Percentiles rank a stretch among this genome's conserved stretches.
Evolutionary conservation across 768 basidiomycete species (phyloP).

Genomic region (Inosperma sp.): DNA sequence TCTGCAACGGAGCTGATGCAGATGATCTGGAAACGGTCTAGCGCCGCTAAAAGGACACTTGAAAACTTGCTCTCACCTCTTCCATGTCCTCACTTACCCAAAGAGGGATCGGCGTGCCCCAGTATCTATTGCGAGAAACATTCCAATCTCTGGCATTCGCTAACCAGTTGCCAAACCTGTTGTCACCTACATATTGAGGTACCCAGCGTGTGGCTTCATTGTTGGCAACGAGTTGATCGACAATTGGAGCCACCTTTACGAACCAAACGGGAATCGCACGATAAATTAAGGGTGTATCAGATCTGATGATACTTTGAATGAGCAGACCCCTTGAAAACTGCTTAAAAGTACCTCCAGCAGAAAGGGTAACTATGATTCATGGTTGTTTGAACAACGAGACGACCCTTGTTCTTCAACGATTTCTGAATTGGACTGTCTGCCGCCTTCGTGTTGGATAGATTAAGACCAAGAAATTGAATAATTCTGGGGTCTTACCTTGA

Average conservation of each 20-base stretch:
- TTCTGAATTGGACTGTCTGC: constrained; percentile 96
- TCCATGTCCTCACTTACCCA: constrained; percentile 93
- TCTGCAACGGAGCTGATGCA: constrained; percentile 86
- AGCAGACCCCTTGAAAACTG: constrained; percentile 5
- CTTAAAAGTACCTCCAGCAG: constrained; percentile 78
- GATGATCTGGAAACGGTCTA: constrained; percentile 50
- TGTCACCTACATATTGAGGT: constrained; percentile 84
- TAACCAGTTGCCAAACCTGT: constrained; percentile 95
- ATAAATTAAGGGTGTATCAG: constrained; percentile 92
- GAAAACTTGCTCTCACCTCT: constrained; percentile 50
- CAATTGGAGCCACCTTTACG: constrained; percentile 78
- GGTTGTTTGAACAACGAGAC: constrained; percentile 83
- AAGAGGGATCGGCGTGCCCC: constrained; percentile 96
- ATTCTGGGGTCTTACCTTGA: constrained; percentile 64
- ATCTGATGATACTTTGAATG: constrained; percentile 42
- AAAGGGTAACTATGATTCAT: constrained; percentile 91
- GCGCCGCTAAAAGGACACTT: constrained; percentile 1
- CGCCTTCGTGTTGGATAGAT: constrained; percentile 42
- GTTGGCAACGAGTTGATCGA: constrained; percentile 83
- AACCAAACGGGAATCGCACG: constrained; percentile 97
- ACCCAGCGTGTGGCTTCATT: constrained; percentile 95
- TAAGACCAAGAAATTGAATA: background rate
- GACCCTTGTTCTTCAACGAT: constrained; percentile 77
- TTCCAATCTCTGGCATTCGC: constrained; percentile 99
- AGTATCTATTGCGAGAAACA: constrained; percentile 96